Evolutionary conservation across 1,284 basidiomycete genomes (phyloP).

Genomic region (Pisolithus thermaeus): DNA sequence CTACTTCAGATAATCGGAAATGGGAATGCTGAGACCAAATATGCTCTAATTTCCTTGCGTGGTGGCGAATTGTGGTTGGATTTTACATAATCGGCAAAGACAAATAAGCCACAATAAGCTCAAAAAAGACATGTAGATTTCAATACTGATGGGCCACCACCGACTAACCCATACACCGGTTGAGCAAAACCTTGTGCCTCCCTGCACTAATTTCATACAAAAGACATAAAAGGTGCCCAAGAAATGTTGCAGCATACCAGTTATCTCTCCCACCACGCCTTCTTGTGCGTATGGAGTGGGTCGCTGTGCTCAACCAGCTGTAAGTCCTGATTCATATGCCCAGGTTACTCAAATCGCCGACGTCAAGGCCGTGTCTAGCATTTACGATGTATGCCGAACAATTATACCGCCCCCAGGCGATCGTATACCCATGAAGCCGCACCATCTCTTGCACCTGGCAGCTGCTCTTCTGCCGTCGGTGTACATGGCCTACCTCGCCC

Average conservation of each 20-base stretch:
- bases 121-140: no score
- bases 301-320: slow-evolving; percentile 3
- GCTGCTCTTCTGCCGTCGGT: slow-evolving; percentile 52
- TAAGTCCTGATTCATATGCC: slow-evolving; percentile 7
- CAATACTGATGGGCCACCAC: no score
- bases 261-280: neutral
- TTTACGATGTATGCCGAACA: slow-evolving; percentile 24
- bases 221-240: neutral
- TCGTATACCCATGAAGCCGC: slow-evolving; percentile 45
- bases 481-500: slow-evolving; percentile 63
- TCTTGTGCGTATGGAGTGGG: neutral
- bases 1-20: no score
- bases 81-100: no score
- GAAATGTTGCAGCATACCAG: neutral
- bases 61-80: no score
- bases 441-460: slow-evolving; percentile 40
- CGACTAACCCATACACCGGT: no score
- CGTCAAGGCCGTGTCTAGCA: neutral
- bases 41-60: no score
- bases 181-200: no score
- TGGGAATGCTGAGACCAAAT: no score
- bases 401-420: slow-evolving; percentile 35
- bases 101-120: no score
- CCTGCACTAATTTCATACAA: neutral
- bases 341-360: neutral